Evolutionary conservation across 495 filamentous ascomycete genomes (phyloP), one percentile per base, ranked within the genome.

Genomic region (Pseudomonodictys pantanalensis): DNA sequence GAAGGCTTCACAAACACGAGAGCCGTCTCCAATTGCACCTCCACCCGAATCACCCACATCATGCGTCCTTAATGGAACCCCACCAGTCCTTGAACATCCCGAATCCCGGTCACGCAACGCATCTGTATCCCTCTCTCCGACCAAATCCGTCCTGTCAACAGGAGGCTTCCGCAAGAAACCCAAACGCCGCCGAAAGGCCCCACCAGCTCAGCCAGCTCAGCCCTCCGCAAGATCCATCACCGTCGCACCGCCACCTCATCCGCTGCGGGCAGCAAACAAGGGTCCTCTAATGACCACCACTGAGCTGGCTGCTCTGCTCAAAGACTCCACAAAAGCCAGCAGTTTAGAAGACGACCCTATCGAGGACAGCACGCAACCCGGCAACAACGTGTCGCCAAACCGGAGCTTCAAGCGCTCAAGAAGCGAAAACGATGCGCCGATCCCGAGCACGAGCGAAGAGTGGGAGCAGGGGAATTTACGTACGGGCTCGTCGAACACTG

Each of bases 401-500:
- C 29, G 32, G 8, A 12, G 24, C 9, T 52, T 63, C 11, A 15
- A 51, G 11, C 52, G 60, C 18, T 26, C 46, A 12, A 23, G 47
- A 11, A 52, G 32, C 26, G 59, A 59, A 26, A 66, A 68, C 47
- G 65, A 65, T 28, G 48, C 44, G 20, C 62, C 66, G 1, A 61
- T 65, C 24, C 60, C 62, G 6, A 35, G 24, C 7, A 39, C 56
- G 3, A 32, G 17, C 29, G 52, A 44, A 9, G 42, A 32, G 4
- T 66, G 64, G 64, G 64, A 53, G 23, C 12, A 12, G 30, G 29
- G 46, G 26, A 66, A 66, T 51, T 24, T 64, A 20, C 41, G 50
- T 18, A 25, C 44, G 17, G 20, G 7, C 17, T 51, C 24, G 11
- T 32, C 26, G 5, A 26, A n/a, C 30, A 41, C 17, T 17, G 10